These are phyloP conservation scores for Umbelopsis sp. DNA, from an alignment of 371 early-diverging fungal genomes.

Conservation along the genomic window DNA sequence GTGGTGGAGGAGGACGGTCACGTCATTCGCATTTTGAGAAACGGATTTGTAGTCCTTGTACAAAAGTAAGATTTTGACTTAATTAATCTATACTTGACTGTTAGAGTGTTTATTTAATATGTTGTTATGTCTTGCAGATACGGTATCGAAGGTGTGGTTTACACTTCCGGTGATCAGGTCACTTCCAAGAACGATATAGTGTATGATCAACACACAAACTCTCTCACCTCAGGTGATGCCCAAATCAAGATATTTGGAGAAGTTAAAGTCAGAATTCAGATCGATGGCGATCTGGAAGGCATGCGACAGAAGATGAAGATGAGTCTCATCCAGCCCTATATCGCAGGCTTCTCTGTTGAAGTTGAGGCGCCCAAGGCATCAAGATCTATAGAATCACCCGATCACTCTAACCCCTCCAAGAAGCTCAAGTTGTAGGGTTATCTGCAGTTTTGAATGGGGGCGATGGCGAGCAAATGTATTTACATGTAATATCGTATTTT, in stretches of 20 bases:
- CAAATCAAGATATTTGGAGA: conserved; percentile 74
- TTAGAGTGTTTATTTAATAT: neutral
- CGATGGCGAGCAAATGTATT: no score
- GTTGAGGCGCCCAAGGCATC: neutral
- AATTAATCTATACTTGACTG: neutral
- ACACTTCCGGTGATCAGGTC: conserved; percentile 43
- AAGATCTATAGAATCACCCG: neutral
- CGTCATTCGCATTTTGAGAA: conserved; percentile 89
- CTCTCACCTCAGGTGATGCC: conserved; percentile 46
- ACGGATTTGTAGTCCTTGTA: conserved; percentile 90
- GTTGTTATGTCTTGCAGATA: conserved; percentile 42
- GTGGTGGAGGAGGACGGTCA: conserved; percentile 83
- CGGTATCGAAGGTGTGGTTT: conserved; percentile 93
- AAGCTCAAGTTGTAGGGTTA: neutral
- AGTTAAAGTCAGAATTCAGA: conserved; percentile 76
- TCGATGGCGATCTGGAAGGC: conserved; percentile 75
- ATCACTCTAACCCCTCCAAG: neutral
- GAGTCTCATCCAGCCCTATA: conserved; percentile 68
- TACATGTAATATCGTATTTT: no score
- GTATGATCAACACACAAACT: conserved; percentile 41
- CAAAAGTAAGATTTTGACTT: conserved; percentile 62
- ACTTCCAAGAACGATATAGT: conserved; percentile 24
- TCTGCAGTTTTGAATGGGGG: no score
- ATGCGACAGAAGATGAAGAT: conserved; percentile 73
- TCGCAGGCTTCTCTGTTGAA: conserved; percentile 58